phyloP scores from a whole-genome alignment of 805 yeast species.

The Metschnikowia drakensbergensis region DNA sequence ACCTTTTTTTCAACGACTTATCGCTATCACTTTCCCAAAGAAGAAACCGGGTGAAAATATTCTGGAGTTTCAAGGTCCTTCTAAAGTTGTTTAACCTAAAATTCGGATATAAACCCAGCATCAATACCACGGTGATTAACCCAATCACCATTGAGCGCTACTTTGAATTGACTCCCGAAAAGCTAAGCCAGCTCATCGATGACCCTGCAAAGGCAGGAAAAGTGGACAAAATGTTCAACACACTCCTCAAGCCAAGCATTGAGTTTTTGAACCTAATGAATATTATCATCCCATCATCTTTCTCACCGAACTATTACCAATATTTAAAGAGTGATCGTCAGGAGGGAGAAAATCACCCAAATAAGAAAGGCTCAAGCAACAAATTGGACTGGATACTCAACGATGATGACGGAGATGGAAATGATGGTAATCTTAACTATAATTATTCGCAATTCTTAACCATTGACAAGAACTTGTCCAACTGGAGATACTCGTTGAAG shows the following conservation, averaged over 20 bases:
- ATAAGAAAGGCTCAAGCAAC: slow-evolving; percentile 15
- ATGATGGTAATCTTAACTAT: slow-evolving; percentile 45
- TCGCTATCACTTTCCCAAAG: slow-evolving; percentile 36
- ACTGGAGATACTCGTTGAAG: slow-evolving; percentile 39
- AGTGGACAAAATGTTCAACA: slow-evolving; percentile 32
- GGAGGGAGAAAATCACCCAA: slow-evolving; percentile 4
- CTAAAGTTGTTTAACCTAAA: slow-evolving; percentile 40
- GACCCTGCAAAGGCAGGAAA: slow-evolving; percentile 15
- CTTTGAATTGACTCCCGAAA: slow-evolving; percentile 43
- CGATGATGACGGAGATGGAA: slow-evolving; percentile 47
- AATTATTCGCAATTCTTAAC: slow-evolving; percentile 41
- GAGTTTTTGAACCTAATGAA: slow-evolving; percentile 43
- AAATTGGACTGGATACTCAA: slow-evolving; percentile 41
- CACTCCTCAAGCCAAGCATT: slow-evolving; percentile 38
- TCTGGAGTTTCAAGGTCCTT: slow-evolving; percentile 46
- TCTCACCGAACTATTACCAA: slow-evolving; percentile 44
- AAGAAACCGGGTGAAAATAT: slow-evolving; percentile 38
- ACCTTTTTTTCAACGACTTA: slow-evolving; percentile 45
- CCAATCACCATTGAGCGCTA: slow-evolving; percentile 46
- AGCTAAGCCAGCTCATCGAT: slow-evolving; percentile 31
- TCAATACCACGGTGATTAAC: slow-evolving; percentile 44
- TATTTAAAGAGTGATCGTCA: slow-evolving; percentile 29
- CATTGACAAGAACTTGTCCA: slow-evolving; percentile 39
- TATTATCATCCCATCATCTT: slow-evolving; percentile 44
- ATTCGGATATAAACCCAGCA: slow-evolving; percentile 44